Evolutionary conservation across 371 early-diverging fungal genomes (phyloP).

Genomic region (Zopfochytrium polystomum): DNA sequence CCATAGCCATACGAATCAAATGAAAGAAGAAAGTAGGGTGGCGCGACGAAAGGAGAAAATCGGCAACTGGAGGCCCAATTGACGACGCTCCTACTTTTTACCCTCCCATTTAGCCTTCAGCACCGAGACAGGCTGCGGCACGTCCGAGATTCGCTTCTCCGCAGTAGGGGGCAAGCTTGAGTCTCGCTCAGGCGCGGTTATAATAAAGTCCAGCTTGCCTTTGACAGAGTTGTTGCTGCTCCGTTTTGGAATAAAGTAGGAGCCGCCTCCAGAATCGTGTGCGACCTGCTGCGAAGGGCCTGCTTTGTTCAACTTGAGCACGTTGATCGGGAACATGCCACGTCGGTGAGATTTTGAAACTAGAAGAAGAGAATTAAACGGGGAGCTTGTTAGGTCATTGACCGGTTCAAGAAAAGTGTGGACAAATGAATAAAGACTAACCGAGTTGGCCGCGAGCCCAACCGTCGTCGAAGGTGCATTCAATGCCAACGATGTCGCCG

Average conservation of each 20-base stretch:
- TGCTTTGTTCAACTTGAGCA: conserved; percentile 37
- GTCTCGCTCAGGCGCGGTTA: no score
- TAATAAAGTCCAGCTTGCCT: no score
- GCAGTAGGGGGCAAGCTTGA: no score
- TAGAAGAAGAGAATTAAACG: conserved; percentile 8
- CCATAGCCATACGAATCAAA: no score
- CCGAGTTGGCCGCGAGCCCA: conserved; percentile 44
- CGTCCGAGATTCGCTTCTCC: no score
- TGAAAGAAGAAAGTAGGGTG: no score
- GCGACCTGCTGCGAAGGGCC: conserved; percentile 47
- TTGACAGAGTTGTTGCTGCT: no score
- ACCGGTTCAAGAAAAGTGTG: not conserved
- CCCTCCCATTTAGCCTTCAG: no score
- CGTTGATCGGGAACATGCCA: conserved; percentile 41
- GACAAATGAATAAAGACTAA: conserved; percentile 1
- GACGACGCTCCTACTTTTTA: no score
- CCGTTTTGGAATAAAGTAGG: conserved; percentile 19
- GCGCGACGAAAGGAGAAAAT: no score
- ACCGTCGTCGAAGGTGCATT: conserved; percentile 43
- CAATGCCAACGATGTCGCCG: conserved; percentile 49
- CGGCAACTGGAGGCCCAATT: no score
- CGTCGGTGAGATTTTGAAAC: conserved; percentile 43
- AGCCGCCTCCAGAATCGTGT: conserved; percentile 11
- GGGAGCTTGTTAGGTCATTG: not conserved
- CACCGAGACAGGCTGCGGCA: no score